Base-by-base conservation (phyloP, 495 filamentous ascomycete genomes). In the Trichoderma asperelloides region DNA sequence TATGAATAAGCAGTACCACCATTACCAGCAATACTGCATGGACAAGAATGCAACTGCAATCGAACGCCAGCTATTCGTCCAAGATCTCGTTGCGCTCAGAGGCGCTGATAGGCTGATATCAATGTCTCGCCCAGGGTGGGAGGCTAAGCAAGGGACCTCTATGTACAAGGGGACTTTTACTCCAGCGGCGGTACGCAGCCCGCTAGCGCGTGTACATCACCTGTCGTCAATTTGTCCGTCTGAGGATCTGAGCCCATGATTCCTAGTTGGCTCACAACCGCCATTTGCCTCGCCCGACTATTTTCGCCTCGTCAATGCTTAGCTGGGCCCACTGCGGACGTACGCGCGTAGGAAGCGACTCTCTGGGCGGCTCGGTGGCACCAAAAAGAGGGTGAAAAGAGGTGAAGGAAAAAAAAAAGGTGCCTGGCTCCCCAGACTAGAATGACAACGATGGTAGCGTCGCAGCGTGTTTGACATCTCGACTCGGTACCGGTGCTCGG, bases 171-270 rank as follows among this genome's bases (percentile, higher is more conserved):
- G 25, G 5, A 37, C 27, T 15, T 30, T 21, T 30, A 21, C 55
- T 27, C 25, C 55, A 60, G 27, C 55, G 25, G 27, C 25, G 25
- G 55, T 60, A 60, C 55, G n/a, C n/a, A 21, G 55, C 8, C 55
- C 55, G 55, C 27, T 60, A 60, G 55, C 55, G 55, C 55, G 8
- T 60, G 27, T 60, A 60, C 55, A 60, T 60, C 55, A 30, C 55
- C 55, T 30, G 55, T 60, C 23, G 27, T 60, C 55, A 60, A 60
- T 60, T 30, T 25, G 55, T 30, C 55, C 55, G 55, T 60, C 55
- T 60, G 55, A 60, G 55, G 55, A 60, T 60, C 55, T 60, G 55
- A 60, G 55, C 55, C 23, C 23, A 28, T 60, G 55, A 60, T 12
- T 60, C 13, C 25, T 7, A 60, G 55, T 23, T 25, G 55, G 28